Evolutionary conservation across 208 protist genomes (phyloP).

Genomic region (Tetramitus jugosus): DNA sequence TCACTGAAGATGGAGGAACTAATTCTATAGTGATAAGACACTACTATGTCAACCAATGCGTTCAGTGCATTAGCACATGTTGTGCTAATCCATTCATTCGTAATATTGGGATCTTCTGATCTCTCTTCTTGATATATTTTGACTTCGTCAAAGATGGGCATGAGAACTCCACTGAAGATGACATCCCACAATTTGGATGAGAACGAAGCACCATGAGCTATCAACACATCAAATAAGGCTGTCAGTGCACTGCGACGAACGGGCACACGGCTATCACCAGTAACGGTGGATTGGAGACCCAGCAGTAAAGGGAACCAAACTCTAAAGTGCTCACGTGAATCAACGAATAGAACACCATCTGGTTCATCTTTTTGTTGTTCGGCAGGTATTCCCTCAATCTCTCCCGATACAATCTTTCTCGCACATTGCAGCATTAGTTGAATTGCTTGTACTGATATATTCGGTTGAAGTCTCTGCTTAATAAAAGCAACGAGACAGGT

Average conservation of each 20-base stretch:
- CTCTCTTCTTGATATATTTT: neutral
- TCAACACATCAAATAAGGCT: neutral
- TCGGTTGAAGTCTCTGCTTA: neutral
- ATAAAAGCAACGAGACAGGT: neutral
- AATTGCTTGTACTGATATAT: neutral
- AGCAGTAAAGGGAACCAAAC: constrained; percentile 13
- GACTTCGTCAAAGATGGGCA: constrained; percentile 19
- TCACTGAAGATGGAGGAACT: no score
- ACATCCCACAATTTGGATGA: neutral
- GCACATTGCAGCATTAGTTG: neutral
- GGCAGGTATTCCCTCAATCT: neutral
- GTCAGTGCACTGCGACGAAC: neutral
- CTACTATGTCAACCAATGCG: no score
- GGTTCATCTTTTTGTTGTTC: neutral
- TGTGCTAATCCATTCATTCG: constrained; percentile 8
- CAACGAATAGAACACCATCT: neutral
- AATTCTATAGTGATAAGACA: no score
- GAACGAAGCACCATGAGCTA: neutral
- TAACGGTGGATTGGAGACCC: neutral
- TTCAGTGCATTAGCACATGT: neutral
- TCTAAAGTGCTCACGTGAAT: neutral
- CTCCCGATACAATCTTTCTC: neutral
- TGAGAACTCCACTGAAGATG: constrained; percentile 7
- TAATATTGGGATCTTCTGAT: neutral
- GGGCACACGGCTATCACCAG: neutral